Conservation (phyloP, 2,329 filamentous ascomycete genomes). For the Pseudogymnoascus sp. region DNA sequence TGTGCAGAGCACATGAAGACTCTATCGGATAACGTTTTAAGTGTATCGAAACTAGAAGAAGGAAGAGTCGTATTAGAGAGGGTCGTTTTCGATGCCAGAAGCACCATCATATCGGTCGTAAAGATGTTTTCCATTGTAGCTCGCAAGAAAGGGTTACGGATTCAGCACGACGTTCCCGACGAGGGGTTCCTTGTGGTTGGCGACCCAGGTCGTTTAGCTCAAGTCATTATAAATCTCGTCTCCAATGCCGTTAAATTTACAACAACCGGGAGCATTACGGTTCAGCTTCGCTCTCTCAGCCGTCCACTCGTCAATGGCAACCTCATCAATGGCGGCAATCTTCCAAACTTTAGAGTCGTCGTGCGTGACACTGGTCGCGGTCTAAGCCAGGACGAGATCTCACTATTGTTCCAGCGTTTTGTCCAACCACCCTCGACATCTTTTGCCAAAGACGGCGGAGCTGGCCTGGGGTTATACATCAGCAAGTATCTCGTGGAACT, state of each 20-base stretch:
- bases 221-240: constrained; percentile 72
- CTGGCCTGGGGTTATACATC: constrained; percentile 71
- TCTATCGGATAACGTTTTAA: constrained; percentile 68
- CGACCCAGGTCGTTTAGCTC: constrained; percentile 66
- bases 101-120: constrained; percentile 15
- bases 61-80: constrained; percentile 9
- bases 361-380: constrained; percentile 73
- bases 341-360: constrained; percentile 60
- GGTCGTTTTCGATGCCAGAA: constrained; percentile 13
- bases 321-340: constrained; percentile 13
- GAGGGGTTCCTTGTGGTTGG: constrained; percentile 26
- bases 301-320: constrained; percentile 26
- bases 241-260: constrained; percentile 82
- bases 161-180: constrained; percentile 23
- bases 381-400: constrained; percentile 61
- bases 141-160: constrained; percentile 13
- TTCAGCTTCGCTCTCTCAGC: constrained; percentile 27
- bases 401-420: constrained; percentile 69
- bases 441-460: constrained; percentile 71
- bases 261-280: constrained; percentile 44
- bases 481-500: constrained; percentile 70
- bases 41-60: constrained; percentile 62
- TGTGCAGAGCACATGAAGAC: constrained; percentile 75
- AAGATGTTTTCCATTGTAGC: constrained; percentile 15
- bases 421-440: constrained; percentile 69